Base-by-base conservation (phyloP, 2,329 filamentous ascomycete genomes). In the Sporothrix mexicana region DNA sequence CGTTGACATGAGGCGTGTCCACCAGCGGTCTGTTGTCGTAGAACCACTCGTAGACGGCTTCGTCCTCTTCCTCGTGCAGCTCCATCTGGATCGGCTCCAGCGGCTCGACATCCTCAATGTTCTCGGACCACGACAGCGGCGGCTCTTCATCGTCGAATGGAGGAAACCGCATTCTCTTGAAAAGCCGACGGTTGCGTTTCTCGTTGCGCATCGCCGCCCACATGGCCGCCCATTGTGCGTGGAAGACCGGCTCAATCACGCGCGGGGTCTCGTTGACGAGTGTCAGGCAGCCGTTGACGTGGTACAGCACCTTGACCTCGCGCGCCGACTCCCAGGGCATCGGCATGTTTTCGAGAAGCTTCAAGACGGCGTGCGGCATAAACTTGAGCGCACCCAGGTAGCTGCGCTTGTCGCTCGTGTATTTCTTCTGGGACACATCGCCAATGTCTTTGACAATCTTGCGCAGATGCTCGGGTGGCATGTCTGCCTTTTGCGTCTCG, bases 141-240 rank as follows among this genome's bases (percentile, higher is more conserved):
- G 96, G 97, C 80, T 99, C 96, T 84, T 99, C 96, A 79, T 99
- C 97, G 77, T 99, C 96, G 77, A 99, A 99, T 0, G 97, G 97
- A 20, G 96, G 96, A 78, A 99, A 99, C 77, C 97, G 91, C 96
- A 99, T 99, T 76, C 96, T 91, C 86, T 99, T 99, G 87, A 99
- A 99, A 78, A 98, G 90, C 79, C 95, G 87, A 82, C 96, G 87
- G 79, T 99, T 96, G 79, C 94, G 96, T 87, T 99, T 99, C 81
- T 99, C 96, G 78, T 97, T 92, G 78, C 96, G 91, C 96, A 99
- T 99, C 61, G 93, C 94, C 36, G 97, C 91, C 96, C 96, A 99
- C 96, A 99, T 99, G 71, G 95, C 97, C 13, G 96, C 96, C 96
- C 96, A 99, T 81, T 99, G 96, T 73, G 96, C 96, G 80, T 98